phyloP scores from a whole-genome alignment of 2,329 filamentous ascomycete species.

The Xenoacremonium recifei region DNA sequence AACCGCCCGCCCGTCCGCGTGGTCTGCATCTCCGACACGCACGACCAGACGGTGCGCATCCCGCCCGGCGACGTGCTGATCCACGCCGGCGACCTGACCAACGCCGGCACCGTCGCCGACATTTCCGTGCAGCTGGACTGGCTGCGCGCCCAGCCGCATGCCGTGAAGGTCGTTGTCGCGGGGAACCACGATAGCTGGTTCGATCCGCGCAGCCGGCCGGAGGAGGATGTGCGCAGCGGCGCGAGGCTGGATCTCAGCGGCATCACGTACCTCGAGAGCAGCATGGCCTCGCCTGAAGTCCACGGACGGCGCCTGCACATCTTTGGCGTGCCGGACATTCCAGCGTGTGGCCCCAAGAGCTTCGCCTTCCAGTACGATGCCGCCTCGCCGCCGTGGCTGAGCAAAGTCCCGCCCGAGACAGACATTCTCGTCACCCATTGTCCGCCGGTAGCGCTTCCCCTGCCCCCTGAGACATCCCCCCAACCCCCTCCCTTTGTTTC shows the following conservation, averaged over 20 bases:
- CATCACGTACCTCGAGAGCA: conserved; percentile 75
- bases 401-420: conserved; percentile 66
- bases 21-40: conserved; percentile 89
- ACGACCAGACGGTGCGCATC: conserved; percentile 61
- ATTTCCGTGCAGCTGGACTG: conserved; percentile 85
- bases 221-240: conserved; percentile 53
- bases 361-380: conserved; percentile 77
- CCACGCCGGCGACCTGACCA: conserved; percentile 83
- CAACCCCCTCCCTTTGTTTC: not conserved
- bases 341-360: conserved; percentile 66
- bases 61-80: conserved; percentile 82
- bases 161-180: conserved; percentile 76
- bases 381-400: conserved; percentile 67
- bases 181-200: conserved; percentile 92
- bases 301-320: conserved; percentile 54
- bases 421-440: conserved; percentile 82
- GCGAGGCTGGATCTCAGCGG: conserved; percentile 62
- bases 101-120: conserved; percentile 66
- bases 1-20: conserved; percentile 63
- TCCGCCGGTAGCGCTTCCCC: conserved; percentile 56
- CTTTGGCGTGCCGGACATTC: conserved; percentile 81
- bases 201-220: conserved; percentile 61
- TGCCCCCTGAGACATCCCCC: not conserved
- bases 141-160: conserved; percentile 71
- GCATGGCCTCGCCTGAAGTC: conserved; percentile 62